Conservation (phyloP, 805 yeast genomes). For the Naumovozyma baii region DNA sequence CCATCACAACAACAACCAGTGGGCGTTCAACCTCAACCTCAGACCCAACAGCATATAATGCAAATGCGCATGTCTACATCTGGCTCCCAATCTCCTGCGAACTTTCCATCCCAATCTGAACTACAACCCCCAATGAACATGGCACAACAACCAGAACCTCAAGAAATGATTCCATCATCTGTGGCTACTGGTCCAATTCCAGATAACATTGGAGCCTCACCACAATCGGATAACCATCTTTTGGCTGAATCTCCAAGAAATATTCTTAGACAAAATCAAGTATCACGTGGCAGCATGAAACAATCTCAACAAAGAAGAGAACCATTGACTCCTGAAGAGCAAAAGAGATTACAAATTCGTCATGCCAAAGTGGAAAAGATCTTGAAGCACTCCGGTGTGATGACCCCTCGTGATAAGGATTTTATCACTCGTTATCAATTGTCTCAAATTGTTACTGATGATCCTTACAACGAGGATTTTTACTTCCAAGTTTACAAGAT, state of each 20-base stretch:
- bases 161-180: slow-evolving; percentile 6
- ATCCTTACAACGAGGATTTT: slow-evolving; percentile 94
- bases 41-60: not conserved
- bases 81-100: not conserved
- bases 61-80: too few species aligned
- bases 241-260: not conserved
- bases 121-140: not conserved
- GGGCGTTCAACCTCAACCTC: not conserved
- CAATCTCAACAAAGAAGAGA: slow-evolving; percentile 26
- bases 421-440: slow-evolving; percentile 89
- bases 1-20: slow-evolving; percentile 1
- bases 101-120: not conserved
- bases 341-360: slow-evolving; percentile 54
- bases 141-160: slow-evolving; percentile 3
- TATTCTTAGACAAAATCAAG: not conserved
- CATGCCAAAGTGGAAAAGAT: slow-evolving; percentile 69
- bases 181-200: too few species aligned
- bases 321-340: slow-evolving; percentile 61
- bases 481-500: slow-evolving; percentile 87
- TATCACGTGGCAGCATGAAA: not conserved
- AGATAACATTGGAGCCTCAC: not conserved
- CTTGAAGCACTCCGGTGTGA: slow-evolving; percentile 77
- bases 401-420: slow-evolving; percentile 96
- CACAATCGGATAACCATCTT: not conserved
- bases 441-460: slow-evolving; percentile 92